Evolutionary conservation across 192 early-diverging fungal genomes (phyloP).

Genomic region (Polychytrium aggregatum): DNA sequence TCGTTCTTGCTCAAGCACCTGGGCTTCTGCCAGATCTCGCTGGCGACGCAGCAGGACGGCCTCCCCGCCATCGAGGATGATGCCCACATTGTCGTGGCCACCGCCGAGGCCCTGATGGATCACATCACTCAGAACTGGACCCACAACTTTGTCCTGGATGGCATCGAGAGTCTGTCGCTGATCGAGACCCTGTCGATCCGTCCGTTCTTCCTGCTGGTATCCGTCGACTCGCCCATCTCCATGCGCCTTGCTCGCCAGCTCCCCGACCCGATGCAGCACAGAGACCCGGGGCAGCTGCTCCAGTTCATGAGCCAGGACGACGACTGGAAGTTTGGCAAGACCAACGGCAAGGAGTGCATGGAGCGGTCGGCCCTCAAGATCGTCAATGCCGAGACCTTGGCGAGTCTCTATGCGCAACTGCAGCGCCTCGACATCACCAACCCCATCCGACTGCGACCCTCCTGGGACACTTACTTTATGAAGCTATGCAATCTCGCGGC

Average conservation of each 20-base stretch:
- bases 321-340: conserved; percentile 1
- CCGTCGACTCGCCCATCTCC: conserved; percentile 69
- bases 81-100: conserved; percentile 28
- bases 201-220: conserved; percentile 66
- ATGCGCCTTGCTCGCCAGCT: conserved; percentile 44
- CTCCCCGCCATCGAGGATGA: background rate
- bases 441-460: conserved; percentile 66
- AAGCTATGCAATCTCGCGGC: conserved; percentile 83
- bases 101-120: conserved; percentile 43
- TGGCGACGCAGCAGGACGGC: too few relatives aligned
- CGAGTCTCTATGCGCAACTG: conserved; percentile 15
- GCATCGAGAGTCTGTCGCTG: conserved; percentile 40
- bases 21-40: conserved; percentile 22
- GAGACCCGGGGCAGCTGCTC: conserved; percentile 5
- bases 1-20: background rate
- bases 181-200: conserved; percentile 55
- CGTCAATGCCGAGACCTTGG: conserved; percentile 39
- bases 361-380: conserved; percentile 47
- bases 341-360: conserved; percentile 7
- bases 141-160: conserved; percentile 58
- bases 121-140: conserved; percentile 70
- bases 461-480: conserved; percentile 98
- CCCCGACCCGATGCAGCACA: conserved; percentile 2
- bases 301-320: conserved; percentile 9
- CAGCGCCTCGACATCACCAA: conserved; percentile 36